Conservation (phyloP, 371 early-diverging fungal species). For the Syncephalastrum contaminatum region DNA sequence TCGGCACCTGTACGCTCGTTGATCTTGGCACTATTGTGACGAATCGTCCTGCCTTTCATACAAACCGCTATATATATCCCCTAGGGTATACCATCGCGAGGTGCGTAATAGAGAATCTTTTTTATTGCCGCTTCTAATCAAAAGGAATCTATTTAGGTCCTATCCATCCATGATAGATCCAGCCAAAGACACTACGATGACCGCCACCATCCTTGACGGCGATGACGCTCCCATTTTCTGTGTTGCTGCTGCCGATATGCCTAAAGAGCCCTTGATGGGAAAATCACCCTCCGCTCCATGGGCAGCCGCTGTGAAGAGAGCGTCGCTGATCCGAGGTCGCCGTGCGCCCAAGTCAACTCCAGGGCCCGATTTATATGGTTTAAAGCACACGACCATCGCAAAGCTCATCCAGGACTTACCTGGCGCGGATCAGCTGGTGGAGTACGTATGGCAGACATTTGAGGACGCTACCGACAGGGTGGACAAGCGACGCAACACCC, state of each 20-base stretch:
- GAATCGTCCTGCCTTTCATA: conserved; percentile 69
- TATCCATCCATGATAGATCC: conserved; percentile 78
- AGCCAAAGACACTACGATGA: conserved; percentile 60
- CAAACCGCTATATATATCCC: conserved; percentile 29
- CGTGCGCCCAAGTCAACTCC: too few relatives aligned
- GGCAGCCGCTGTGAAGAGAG: too few relatives aligned
- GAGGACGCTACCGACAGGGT: conserved; percentile 43
- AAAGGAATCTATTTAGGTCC: conserved; percentile 26
- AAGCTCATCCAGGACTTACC: too few relatives aligned
- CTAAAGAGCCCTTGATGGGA: too few relatives aligned
- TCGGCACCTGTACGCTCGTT: conserved; percentile 70
- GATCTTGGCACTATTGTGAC: conserved; percentile 67
- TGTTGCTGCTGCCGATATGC: too few relatives aligned
- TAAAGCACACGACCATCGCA: too few relatives aligned
- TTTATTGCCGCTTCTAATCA: too few relatives aligned
- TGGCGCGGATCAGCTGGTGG: conserved; percentile 21
- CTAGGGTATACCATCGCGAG: conserved; percentile 23
- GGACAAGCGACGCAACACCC: too few relatives aligned
- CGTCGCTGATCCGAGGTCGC: too few relatives aligned
- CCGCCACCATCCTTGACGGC: conserved; percentile 77
- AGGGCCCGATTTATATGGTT: too few relatives aligned
- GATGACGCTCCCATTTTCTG: conserved; percentile 42
- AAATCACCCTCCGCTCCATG: too few relatives aligned
- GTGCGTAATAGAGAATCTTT: background rate
- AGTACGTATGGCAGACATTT: conserved; percentile 73